Evolutionary conservation across 805 yeast species (phyloP), one percentile per base, ranked within the genome.

Genomic region (Wickerhamiella brachini): DNA sequence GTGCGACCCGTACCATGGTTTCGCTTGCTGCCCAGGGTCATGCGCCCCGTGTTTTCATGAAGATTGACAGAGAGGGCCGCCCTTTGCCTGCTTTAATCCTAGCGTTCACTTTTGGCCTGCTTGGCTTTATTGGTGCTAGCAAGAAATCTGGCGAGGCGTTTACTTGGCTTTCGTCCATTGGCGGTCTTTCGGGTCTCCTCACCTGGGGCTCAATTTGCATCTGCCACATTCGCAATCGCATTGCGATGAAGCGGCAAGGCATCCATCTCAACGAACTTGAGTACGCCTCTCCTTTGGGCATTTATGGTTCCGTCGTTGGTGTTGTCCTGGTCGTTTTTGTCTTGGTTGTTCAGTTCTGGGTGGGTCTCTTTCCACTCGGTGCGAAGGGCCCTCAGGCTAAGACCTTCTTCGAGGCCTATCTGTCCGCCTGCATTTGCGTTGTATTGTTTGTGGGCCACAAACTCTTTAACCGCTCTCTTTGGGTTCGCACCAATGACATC

Each of bases 321-420:
- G 60, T 77, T 17, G 52, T 67, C 23, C 67, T 87, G 61, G 80
- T 80, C 63, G 39, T 74, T 31, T 64, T 82, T 51, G 80, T 85
- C 55, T 70, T 87, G 53, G 69, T 77, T 51, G 85, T 88, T 29
- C 89, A 84, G 68, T 84, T 86, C 72, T 86, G 90, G 86, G 73
- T 81, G 53, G 89, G 93, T 6, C 68, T 83, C 43, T 85, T 73
- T 73, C 95, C 95, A 50, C 62, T 79, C 67, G 79, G 73, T 13
- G 65, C 47, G 13, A 29, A 44, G 37, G 47, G 47, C 2, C 38
- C 18, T 7, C 21, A 58, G 49, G 74, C 72, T 15, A 23, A 51
- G n/a, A 54, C 44, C 51, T 80, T 80, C 65, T 79, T 80, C 70
- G 67, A 71, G 64, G 63, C 71, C 51, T 80, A 77, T 61, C 63